Evolutionary conservation across 2,329 filamentous ascomycete genomes (phyloP), one percentile per base, ranked within the genome.

Genomic region (Neopestalotiopsis sp.): DNA sequence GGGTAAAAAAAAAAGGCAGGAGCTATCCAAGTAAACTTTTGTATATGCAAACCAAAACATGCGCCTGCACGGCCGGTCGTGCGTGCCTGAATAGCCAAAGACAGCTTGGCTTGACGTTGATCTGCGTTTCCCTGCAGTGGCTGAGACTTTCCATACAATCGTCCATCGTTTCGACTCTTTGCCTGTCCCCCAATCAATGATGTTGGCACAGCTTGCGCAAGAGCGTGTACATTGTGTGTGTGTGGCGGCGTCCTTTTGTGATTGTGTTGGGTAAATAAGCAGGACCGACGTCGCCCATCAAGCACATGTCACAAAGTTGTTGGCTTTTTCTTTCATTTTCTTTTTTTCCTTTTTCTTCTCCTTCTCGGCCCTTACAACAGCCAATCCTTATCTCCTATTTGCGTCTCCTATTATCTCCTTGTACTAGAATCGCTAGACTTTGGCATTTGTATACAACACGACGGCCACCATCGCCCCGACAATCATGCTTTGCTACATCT

Each of bases 291-390:
- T 53, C 32, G 24, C 62, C 42, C 34, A 9, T 24, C 38, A 38
- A 38, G 34, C 34, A 53, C 40, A 65, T 53, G 62, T 65, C 62
- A 53, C 5, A 49, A n/a, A n/a, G 10, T 28, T 65, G 38, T 65
- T 65, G 34, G 24, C 40, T 14, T 12, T 57, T n/a, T n/a, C 59
- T 62, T 62, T 40, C 58, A 32, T 32, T 61, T 62, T 62, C 30
- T 10, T 10, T 38, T 24, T 38, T 13, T 62, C 24, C 34, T 30
- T 40, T 40, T 62, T 42, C 34, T 30, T 40, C 34, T 34, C 34
- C 30, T 62, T 62, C 59, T 24, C n/a, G 30, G 13, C 28, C 40
- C 34, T 34, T 40, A 20, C 59, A n/a, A 62, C 34, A 62, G 5
- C 24, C 28, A 62, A 34, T 28, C 17, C 45, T 20, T 53, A 24